These are phyloP conservation scores for Casuarina glauca DNA, from an alignment of 306 rosid species.

Conservation along the genomic window DNA sequence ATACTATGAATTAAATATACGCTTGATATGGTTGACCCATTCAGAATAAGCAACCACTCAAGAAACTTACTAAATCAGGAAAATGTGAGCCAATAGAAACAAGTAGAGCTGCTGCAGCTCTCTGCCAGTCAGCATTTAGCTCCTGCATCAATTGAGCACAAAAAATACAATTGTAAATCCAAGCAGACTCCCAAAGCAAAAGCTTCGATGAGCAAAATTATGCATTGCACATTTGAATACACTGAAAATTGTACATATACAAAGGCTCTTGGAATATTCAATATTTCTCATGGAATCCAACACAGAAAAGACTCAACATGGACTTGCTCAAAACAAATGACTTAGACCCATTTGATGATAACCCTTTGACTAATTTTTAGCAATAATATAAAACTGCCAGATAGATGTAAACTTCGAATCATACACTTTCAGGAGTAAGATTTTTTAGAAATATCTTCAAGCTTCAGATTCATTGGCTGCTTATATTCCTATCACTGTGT, in stretches of 20 bases:
- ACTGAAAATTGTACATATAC: neutral
- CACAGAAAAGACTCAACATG: neutral
- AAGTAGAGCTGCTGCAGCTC: constrained; percentile 85
- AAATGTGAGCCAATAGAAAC: constrained; percentile 90
- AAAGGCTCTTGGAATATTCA: neutral
- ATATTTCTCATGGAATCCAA: neutral
- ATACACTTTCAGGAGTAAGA: neutral
- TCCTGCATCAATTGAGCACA: constrained; percentile 52
- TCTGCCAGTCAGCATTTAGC: constrained; percentile 86
- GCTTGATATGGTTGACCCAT: neutral
- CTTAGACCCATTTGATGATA: neutral
- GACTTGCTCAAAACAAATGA: neutral
- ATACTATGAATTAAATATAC: neutral
- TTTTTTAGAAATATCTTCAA: too few relatives aligned
- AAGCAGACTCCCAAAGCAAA: neutral
- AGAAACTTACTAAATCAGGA: constrained; percentile 81
- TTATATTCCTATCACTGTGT: neutral
- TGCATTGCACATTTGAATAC: neutral
- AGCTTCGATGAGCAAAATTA: neutral
- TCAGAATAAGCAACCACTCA: constrained; percentile 7
- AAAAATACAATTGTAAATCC: neutral
- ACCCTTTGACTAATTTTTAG: neutral
- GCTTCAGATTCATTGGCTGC: neutral
- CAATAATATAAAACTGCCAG: neutral
- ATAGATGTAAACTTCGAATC: neutral